Base-by-base conservation (phyloP, 2,329 filamentous ascomycete species). In the Dissoconium aciculare region DNA sequence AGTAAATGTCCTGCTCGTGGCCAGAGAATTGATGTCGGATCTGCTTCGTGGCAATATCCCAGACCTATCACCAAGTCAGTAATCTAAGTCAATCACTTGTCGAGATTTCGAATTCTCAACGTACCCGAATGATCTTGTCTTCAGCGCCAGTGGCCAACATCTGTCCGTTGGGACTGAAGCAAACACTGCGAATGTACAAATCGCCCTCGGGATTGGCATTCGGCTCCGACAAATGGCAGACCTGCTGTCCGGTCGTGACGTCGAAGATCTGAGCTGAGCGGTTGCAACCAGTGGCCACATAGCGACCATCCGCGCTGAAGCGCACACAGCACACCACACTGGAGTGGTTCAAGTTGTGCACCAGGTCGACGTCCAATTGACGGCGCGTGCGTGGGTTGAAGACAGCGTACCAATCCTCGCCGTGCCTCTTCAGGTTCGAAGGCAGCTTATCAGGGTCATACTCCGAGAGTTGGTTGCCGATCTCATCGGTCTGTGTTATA, bases 241-340 rank as follows among this genome's bases (percentile, higher is more conserved):
- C 74, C 55, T 87, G 89, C 45, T 82, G 73, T 33, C 89, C 89
- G 11, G 73, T 79, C 47, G 73, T 68, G 25, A 95, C 87, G 43
- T 98, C 89, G 56, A 89, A 98, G 47, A 98, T 98, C 58, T 95
- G 87, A n/a, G 89, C 89, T n/a, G 84, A 93, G 41, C 85, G 69
- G 58, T 98, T 98, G 66, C 89, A 95, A 26, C 89, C 89, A 4
- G 89, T 98, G 5, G 89, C 89, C 33, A 98, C 80, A 46, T 82
- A 94, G 52, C 92, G 85, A 44, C 89, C 89, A 51, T 98, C 89
- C 33, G 80, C 73, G 54, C 87, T 95, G 65, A 98, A 98, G 35
- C 89, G 73, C 19, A 98, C 89, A 54, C 89, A 98, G 67, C 89
- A 98, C 1, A 98, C 89, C 3, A 98, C 89, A 47, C 87, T 95